Base-by-base conservation (phyloP, 129 eudicot species). In the Apium graveolens region DNA sequence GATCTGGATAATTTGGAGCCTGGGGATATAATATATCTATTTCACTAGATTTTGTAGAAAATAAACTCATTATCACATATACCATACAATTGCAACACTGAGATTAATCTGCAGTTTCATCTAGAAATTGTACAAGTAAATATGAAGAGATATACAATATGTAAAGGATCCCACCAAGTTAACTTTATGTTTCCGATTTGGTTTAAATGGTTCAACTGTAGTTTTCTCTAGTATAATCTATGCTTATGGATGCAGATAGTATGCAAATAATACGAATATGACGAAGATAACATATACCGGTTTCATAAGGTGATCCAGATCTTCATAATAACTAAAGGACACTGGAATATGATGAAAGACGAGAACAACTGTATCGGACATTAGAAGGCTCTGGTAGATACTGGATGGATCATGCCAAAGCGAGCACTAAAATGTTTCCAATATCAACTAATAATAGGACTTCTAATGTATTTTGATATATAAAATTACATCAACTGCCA, bases 1-100 rank as follows among this genome's bases (percentile, higher is more conserved):
- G 76, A 86, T 96, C 88, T 69, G 97, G 99, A 83, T 88, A 96
- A 78, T 82, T 96, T 79, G 99, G 97, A 80, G 92, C 97, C 99
- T 96, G 88, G 81, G 85, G 49, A 55, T 76, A 81, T 21, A 71
- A 45, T 29, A 43, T 49, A 74, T 16, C 31, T 5, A 73, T 34
- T 38, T 26, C 21, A 65, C 72, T 14, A 77, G 29, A 80, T 26
- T 17, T 48, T 21, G 12, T 48, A 24, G 43, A 44, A 46, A 34
- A 73, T 29, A 26, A 74, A 63, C 57, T 29, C 51, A 38, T 31
- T 80, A 21, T 44, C 5, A 24, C 5, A 45, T 32, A 66, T 6
- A n/a, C 66, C 11, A 57, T 57, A n/a, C 66, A 57, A n/a, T 57
- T 57, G 31, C 66, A 57, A 57, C 31, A 57, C 11, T 7, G 9